A percentile compares a stretch with the other conserved stretches of the same genome.
These are phyloP conservation scores for Arthrobotrys sphaeroides DNA, from an alignment of 2,329 filamentous ascomycete genomes.

Conservation along the genomic window DNA sequence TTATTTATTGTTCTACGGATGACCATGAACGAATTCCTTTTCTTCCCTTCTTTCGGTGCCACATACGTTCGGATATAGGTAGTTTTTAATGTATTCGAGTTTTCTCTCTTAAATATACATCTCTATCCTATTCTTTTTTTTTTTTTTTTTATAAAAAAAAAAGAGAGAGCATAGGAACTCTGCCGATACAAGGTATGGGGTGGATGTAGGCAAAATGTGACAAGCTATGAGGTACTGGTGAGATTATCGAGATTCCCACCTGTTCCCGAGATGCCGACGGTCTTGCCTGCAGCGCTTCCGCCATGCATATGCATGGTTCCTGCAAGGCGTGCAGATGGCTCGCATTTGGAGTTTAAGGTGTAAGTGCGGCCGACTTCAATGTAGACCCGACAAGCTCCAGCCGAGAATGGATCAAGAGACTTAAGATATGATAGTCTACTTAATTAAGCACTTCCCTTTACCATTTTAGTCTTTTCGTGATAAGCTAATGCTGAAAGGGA, in stretches of 20 bases:
- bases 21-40: slow-evolving; percentile 46
- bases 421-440: no score
- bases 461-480: background rate
- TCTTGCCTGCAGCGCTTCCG: background rate
- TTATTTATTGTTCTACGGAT: slow-evolving; percentile 1
- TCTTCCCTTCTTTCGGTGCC: background rate
- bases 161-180: no score
- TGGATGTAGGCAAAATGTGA: no score
- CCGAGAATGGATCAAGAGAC: no score
- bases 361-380: no score
- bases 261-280: slow-evolving; percentile 9
- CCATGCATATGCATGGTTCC: slow-evolving; percentile 18
- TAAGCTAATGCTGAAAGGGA: background rate
- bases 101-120: background rate
- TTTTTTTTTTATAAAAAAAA: no score
- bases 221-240: background rate
- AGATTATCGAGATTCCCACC: background rate
- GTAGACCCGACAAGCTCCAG: no score
- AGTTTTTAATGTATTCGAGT: background rate
- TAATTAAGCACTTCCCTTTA: no score
- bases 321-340: slow-evolving; percentile 14
- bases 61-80: background rate
- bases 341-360: no score
- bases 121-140: no score
- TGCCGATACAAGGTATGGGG: no score